Percentiles rank a stretch among this genome's conserved stretches.
phyloP scores from a whole-genome alignment of 805 yeast species.

The Kuraishia floccosa region DNA sequence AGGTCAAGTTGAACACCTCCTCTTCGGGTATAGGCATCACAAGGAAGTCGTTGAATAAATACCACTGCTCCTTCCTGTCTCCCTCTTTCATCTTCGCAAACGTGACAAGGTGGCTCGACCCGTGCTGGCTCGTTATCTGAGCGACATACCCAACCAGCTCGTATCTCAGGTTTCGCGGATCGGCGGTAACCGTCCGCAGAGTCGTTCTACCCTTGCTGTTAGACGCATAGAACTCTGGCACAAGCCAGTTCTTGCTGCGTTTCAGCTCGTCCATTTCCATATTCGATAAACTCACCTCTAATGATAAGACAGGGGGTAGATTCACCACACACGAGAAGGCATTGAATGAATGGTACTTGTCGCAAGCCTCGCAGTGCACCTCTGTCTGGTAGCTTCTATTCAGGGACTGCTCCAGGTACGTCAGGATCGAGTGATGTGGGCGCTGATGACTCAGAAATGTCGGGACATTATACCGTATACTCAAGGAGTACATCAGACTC shows the following conservation, averaged over 20 bases:
- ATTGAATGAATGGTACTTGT: slow-evolving; percentile 41
- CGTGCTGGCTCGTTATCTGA: slow-evolving; percentile 47
- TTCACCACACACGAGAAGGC: slow-evolving; percentile 33
- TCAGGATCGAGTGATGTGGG: slow-evolving; percentile 28
- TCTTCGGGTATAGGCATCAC: slow-evolving; percentile 64
- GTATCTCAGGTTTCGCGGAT: slow-evolving; percentile 26
- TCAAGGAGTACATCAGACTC: slow-evolving; percentile 27
- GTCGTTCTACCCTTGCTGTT: slow-evolving; percentile 24
- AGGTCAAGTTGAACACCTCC: slow-evolving; percentile 65
- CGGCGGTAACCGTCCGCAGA: slow-evolving; percentile 20
- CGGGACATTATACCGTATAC: slow-evolving; percentile 23
- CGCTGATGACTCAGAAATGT: slow-evolving; percentile 4
- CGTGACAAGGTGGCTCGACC: slow-evolving; percentile 50
- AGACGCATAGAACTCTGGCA: slow-evolving; percentile 44
- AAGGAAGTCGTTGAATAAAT: slow-evolving; percentile 81
- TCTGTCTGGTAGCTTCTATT: slow-evolving; percentile 36
- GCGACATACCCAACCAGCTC: slow-evolving; percentile 63
- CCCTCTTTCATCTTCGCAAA: slow-evolving; percentile 33
- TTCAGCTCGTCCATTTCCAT: slow-evolving; percentile 44
- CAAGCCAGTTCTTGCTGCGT: slow-evolving; percentile 44
- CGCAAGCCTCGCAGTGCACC: slow-evolving; percentile 42
- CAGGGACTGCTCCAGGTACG: slow-evolving; percentile 53
- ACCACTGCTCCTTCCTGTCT: slow-evolving; percentile 40
- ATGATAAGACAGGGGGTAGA: slow-evolving; percentile 53
- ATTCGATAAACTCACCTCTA: slow-evolving; percentile 45